These are phyloP conservation scores for Fusarium burgessii DNA, from an alignment of 2,329 filamentous ascomycete species.

Conservation along the genomic window DNA sequence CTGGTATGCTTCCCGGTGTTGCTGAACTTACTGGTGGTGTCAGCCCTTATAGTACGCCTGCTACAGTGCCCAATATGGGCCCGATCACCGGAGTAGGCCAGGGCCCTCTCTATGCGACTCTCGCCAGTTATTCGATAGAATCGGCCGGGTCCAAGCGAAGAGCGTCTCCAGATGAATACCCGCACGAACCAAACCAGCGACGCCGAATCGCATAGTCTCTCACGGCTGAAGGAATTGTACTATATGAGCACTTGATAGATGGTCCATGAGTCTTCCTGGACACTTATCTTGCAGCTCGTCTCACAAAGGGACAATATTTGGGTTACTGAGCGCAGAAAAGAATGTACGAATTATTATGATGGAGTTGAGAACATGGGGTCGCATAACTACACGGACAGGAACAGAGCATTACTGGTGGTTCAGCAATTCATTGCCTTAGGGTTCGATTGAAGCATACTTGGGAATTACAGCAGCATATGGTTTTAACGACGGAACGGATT, in stretches of 20 bases:
- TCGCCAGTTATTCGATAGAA: constrained; percentile 54
- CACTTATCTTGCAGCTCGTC: constrained; percentile 13
- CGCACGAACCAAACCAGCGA: constrained; percentile 61
- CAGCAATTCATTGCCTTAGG: background rate
- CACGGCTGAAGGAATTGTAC: constrained; percentile 3
- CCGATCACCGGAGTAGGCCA: constrained; percentile 50
- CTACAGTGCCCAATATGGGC: constrained; percentile 50
- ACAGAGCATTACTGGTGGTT: constrained; percentile 1
- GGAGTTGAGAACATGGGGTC: constrained; percentile 3
- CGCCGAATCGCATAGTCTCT: constrained; percentile 49
- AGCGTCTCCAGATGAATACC: constrained; percentile 59
- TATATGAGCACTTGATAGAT: constrained; percentile 30
- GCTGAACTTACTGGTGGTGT: constrained; percentile 74
- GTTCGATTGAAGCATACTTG: background rate
- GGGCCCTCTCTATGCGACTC: constrained; percentile 52
- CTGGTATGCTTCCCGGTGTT: constrained; percentile 68
- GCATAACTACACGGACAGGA: constrained; percentile 22
- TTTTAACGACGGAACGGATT: constrained; percentile 35
- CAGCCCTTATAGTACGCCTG: constrained; percentile 69
- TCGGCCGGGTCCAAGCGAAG: constrained; percentile 63
- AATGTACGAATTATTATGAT: constrained; percentile 26
- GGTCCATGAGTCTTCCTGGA: constrained; percentile 24
- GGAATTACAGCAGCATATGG: constrained; percentile 32
- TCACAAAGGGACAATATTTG: constrained; percentile 19
- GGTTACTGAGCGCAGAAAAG: constrained; percentile 11